Base-by-base conservation (phyloP, 257 asterid genomes). In the Ballota nigra region DNA sequence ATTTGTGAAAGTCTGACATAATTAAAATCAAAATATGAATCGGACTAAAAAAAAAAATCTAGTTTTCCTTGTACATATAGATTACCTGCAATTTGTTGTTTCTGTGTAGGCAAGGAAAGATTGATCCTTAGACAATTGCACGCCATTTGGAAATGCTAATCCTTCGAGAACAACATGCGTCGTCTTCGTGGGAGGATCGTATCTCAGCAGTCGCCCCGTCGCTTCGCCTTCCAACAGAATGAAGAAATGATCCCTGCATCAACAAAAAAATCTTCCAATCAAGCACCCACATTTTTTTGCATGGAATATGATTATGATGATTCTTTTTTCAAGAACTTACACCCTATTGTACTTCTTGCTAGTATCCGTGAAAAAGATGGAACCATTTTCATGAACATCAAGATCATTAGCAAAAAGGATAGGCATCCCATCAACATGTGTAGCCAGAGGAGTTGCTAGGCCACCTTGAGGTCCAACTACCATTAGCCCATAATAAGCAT, bases 351-450 rank as follows among this genome's bases (percentile, higher is more conserved):
- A 89, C 78, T 78, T 83, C 41, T 71, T 83, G 91, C 98, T 94
- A 8, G 97, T 87, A 67, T 94, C 97, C 0, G 98, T 91, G 92
- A 94, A 94, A 85, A 89, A 94, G 68, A 91, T 83, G 66, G 98
- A 94, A 8, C 97, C 97, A 70, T 94, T 94, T 1, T 68, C 24
- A 69, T 86, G 97, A 61, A 94, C 83, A 47, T 91, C 97, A 22
- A 94, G 97, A 71, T 94, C 98, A 70, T 94, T 94, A 0, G 97
- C 97, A 11, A 94, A 91, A n/a, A 89, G 92, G 51, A 91, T 89
- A 0, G 92, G 96, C 6, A 82, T 73, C 9, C 89, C 95, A 47
- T 82, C 88, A 0, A 78, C 88, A 2, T 86, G 92, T 23, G 92
- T 78, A 23, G 96, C 86, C 75, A 91, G 57, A 29, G 92, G 85